These are phyloP conservation scores for Globisporangium rhizosaccharum DNA, from an alignment of 352 stramenopile genomes.

Conservation along the genomic window DNA sequence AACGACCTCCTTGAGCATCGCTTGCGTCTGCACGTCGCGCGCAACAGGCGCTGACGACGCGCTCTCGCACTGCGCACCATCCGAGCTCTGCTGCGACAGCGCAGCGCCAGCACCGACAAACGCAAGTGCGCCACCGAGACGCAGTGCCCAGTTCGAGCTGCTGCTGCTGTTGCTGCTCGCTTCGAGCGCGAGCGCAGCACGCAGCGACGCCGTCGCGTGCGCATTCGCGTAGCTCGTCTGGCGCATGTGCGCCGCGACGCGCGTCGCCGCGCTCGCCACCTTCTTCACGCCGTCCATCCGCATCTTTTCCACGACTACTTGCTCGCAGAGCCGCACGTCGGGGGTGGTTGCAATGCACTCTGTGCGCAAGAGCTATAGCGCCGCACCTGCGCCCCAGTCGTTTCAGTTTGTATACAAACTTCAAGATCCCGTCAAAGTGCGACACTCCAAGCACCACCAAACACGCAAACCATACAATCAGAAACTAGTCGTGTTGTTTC, in stretches of 20 bases:
- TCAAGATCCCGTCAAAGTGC: background rate
- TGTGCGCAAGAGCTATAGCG: background rate
- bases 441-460: constrained; percentile 2
- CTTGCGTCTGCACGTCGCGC: constrained; percentile 45
- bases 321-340: constrained; percentile 5
- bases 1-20: constrained; percentile 79
- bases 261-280: constrained; percentile 31
- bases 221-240: constrained; percentile 22
- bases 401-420: background rate
- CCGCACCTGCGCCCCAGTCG: constrained; percentile 4
- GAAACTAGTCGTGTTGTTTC: too few species aligned
- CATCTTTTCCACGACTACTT: constrained; percentile 42
- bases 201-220: constrained; percentile 31
- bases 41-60: constrained; percentile 28
- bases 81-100: background rate
- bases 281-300: constrained; percentile 45
- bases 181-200: constrained; percentile 38
- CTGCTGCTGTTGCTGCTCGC: constrained; percentile 19
- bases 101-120: constrained; percentile 18
- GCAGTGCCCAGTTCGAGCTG: constrained; percentile 16
- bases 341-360: background rate
- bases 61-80: constrained; percentile 25
- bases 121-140: constrained; percentile 26
- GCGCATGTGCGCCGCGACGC: constrained; percentile 29
- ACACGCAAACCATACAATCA: too few species aligned